These are phyloP conservation scores for Candida pseudofarinosa DNA, from an alignment of 805 yeast genomes.

Conservation along the genomic window DNA sequence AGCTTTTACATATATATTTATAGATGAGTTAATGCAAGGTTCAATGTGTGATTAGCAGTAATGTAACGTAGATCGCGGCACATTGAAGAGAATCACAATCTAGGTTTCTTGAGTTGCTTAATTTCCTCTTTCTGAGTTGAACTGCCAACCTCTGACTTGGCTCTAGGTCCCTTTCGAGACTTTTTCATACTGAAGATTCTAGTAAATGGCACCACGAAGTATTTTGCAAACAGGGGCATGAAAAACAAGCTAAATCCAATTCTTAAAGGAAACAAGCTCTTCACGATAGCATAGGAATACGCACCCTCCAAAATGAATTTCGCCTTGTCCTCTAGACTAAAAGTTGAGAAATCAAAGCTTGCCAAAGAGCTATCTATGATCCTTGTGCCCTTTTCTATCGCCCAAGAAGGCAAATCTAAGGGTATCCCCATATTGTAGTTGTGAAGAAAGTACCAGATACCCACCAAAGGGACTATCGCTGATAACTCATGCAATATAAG, in stretches of 20 bases:
- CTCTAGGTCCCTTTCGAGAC: slow-evolving; percentile 1
- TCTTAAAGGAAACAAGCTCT: slow-evolving; percentile 53
- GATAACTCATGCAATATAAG: slow-evolving; percentile 68
- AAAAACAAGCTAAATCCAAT: slow-evolving; percentile 45
- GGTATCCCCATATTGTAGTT: slow-evolving; percentile 49
- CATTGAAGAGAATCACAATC: slow-evolving; percentile 26
- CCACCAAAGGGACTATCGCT: slow-evolving; percentile 67
- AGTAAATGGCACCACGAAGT: slow-evolving; percentile 46
- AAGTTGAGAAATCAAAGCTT: slow-evolving; percentile 25
- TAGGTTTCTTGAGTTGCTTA: slow-evolving; percentile 30
- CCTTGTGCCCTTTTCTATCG: slow-evolving; percentile 55
- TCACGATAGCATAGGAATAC: slow-evolving; percentile 66
- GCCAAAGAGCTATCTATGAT: slow-evolving; percentile 53
- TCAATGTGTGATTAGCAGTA: no score
- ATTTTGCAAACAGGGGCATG: slow-evolving; percentile 57
- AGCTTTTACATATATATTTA: no score
- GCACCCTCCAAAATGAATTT: slow-evolving; percentile 67
- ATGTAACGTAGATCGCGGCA: no score
- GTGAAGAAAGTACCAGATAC: slow-evolving; percentile 65
- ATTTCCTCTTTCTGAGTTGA: not conserved
- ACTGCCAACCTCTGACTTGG: not conserved
- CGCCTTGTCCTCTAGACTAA: slow-evolving; percentile 48
- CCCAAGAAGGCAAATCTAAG: slow-evolving; percentile 53
- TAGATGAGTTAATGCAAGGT: not conserved
- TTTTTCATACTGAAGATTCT: slow-evolving; percentile 16